These are phyloP conservation scores for Fusarium brachygibbosum DNA, from an alignment of 2,329 filamentous ascomycete genomes.

Conservation along the genomic window DNA sequence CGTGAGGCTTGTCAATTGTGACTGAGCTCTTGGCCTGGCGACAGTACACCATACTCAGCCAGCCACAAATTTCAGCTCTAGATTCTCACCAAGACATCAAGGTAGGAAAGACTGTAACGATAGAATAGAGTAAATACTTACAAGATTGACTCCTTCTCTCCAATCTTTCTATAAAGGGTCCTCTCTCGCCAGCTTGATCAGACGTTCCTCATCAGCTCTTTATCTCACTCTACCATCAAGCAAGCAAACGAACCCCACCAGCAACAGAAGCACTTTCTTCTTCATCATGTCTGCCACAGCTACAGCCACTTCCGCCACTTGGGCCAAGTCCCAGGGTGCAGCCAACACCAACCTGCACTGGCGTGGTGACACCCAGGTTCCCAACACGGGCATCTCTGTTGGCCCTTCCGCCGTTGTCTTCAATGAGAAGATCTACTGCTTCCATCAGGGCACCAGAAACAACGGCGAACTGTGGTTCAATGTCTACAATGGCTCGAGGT, in stretches of 20 bases:
- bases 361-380: not conserved
- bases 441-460: not conserved
- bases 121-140: rapidly evolving
- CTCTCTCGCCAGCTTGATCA: too few relatives aligned
- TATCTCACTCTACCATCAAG: not conserved
- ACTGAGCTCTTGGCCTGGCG: not conserved
- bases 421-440: not conserved
- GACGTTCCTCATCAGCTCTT: not conserved
- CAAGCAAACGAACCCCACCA: not conserved
- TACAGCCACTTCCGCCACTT: rapidly evolving
- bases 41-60: not conserved
- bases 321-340: not conserved
- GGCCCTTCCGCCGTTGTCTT: not conserved
- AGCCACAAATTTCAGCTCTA: not conserved
- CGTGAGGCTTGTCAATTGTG: not conserved
- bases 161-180: not conserved
- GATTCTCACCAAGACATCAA: not conserved
- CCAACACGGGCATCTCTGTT: not conserved
- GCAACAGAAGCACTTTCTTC: not conserved
- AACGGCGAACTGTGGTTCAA: not conserved
- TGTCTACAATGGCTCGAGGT: not conserved
- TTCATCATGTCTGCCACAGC: not conserved
- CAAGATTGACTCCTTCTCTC: not conserved
- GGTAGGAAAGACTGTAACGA: rapidly evolving
- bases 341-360: not conserved